These are phyloP conservation scores for Torulaspora pretoriensis DNA, from an alignment of 1,139 yeast genomes.

Conservation along the genomic window DNA sequence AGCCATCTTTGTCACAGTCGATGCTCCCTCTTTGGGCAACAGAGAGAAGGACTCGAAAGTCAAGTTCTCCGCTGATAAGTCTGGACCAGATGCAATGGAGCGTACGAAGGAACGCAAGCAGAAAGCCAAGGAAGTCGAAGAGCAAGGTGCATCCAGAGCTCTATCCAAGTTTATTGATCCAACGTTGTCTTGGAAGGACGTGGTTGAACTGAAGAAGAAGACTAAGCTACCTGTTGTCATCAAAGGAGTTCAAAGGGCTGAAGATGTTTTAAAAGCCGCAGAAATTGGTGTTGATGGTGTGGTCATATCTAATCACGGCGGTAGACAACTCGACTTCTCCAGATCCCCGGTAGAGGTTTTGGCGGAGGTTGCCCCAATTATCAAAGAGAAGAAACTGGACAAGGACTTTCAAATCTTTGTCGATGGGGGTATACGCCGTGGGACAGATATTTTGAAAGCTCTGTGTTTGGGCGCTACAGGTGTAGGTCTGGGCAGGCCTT, in stretches of 20 bases:
- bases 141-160: slow-evolving; percentile 84
- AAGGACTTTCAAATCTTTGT: slow-evolving; percentile 42
- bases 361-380: slow-evolving; percentile 57
- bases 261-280: slow-evolving; percentile 61
- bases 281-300: slow-evolving; percentile 71
- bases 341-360: slow-evolving; percentile 65
- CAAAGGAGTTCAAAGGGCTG: slow-evolving; percentile 70
- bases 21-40: slow-evolving; percentile 93
- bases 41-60: slow-evolving; percentile 63
- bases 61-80: slow-evolving; percentile 49
- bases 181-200: slow-evolving; percentile 50
- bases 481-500: slow-evolving; percentile 72
- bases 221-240: slow-evolving; percentile 49
- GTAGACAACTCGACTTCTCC: slow-evolving; percentile 65
- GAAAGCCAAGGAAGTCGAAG: slow-evolving; percentile 40
- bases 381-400: slow-evolving; percentile 51
- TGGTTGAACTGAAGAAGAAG: slow-evolving; percentile 41
- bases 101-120: slow-evolving; percentile 2
- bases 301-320: slow-evolving; percentile 72
- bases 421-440: slow-evolving; percentile 60
- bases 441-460: slow-evolving; percentile 64
- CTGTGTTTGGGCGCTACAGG: slow-evolving; percentile 71
- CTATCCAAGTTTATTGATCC: slow-evolving; percentile 83
- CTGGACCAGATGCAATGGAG: slow-evolving; percentile 32
- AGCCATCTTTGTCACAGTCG: slow-evolving; percentile 83